These are phyloP conservation scores for Candida quercuum DNA, from an alignment of 805 yeast species.

Conservation along the genomic window DNA sequence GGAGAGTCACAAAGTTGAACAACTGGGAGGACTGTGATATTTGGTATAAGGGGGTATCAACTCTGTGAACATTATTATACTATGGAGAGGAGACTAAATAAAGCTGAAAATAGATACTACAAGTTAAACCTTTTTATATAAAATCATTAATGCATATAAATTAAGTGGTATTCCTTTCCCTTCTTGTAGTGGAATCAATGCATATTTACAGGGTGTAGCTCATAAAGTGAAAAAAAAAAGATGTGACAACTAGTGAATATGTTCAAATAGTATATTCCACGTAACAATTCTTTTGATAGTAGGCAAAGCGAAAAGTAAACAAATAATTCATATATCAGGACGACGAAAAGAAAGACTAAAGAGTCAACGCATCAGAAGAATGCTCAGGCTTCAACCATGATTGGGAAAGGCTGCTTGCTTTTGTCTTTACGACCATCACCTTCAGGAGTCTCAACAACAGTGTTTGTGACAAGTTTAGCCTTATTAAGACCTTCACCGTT, in stretches of 20 bases:
- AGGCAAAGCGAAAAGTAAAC: too few relatives aligned
- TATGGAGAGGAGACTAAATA: too few relatives aligned
- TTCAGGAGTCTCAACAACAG: conserved; percentile 57
- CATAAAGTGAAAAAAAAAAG: neutral
- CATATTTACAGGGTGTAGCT: conserved; percentile 1
- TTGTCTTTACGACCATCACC: conserved; percentile 38
- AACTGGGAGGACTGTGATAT: neutral
- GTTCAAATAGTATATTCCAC: too few relatives aligned
- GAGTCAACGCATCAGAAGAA: neutral
- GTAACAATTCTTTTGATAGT: too few relatives aligned
- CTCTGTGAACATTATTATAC: too few relatives aligned
- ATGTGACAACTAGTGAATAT: too few relatives aligned
- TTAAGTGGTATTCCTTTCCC: neutral
- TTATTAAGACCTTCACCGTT: conserved; percentile 72
- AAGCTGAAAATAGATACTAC: too few relatives aligned
- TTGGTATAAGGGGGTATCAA: too few relatives aligned
- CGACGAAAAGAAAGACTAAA: neutral
- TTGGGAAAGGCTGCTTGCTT: conserved; percentile 27
- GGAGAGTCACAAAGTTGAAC: conserved; percentile 21
- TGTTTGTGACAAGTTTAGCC: conserved; percentile 66
- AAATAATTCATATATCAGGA: too few relatives aligned
- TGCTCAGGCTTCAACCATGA: conserved; percentile 21
- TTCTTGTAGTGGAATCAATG: neutral
- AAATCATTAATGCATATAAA: neutral
- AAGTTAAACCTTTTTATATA: too few relatives aligned